phyloP scores from a whole-genome alignment of 2,329 filamentous ascomycete genomes.

The Emmonsiellopsis sp. region DNA sequence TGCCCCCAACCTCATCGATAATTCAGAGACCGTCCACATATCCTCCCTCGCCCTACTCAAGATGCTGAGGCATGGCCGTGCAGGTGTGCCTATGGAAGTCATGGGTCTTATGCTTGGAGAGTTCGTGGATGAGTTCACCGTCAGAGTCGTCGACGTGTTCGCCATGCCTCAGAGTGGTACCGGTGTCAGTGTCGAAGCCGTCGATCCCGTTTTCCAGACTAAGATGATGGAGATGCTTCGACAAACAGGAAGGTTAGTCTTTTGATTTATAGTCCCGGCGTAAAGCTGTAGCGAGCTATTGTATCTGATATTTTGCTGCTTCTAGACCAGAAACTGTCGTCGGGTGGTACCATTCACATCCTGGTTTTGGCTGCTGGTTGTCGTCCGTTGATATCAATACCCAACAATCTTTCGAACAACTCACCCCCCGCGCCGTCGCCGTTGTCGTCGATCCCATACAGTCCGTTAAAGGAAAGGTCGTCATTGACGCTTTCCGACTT shows the following conservation, averaged over 20 bases:
- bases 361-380: slow-evolving; percentile 97
- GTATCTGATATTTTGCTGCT: slow-evolving; percentile 2
- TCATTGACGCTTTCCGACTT: slow-evolving; percentile 96
- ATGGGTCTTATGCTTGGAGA: slow-evolving; percentile 99
- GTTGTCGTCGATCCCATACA: slow-evolving; percentile 98
- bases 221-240: slow-evolving; percentile 99
- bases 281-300: background rate
- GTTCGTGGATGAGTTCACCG: slow-evolving; percentile 98
- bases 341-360: slow-evolving; percentile 99
- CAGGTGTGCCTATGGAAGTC: slow-evolving; percentile 98
- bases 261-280: too few species aligned
- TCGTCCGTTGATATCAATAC: slow-evolving; percentile 99
- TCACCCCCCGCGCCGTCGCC: slow-evolving; percentile 90
- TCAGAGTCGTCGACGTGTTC: slow-evolving; percentile 96
- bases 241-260: slow-evolving; percentile 78
- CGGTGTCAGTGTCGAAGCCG: slow-evolving; percentile 94
- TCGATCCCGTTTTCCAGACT: slow-evolving; percentile 96
- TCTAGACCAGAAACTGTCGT: slow-evolving; percentile 87
- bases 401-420: slow-evolving; percentile 98
- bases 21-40: slow-evolving; percentile 98
- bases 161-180: slow-evolving; percentile 99
- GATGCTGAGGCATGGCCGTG: slow-evolving; percentile 95
- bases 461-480: slow-evolving; percentile 98
- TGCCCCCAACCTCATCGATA: slow-evolving; percentile 86
- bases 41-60: slow-evolving; percentile 94